Base-by-base conservation (phyloP, 495 filamentous ascomycete genomes). In the Saxophila tyrrhenica region DNA sequence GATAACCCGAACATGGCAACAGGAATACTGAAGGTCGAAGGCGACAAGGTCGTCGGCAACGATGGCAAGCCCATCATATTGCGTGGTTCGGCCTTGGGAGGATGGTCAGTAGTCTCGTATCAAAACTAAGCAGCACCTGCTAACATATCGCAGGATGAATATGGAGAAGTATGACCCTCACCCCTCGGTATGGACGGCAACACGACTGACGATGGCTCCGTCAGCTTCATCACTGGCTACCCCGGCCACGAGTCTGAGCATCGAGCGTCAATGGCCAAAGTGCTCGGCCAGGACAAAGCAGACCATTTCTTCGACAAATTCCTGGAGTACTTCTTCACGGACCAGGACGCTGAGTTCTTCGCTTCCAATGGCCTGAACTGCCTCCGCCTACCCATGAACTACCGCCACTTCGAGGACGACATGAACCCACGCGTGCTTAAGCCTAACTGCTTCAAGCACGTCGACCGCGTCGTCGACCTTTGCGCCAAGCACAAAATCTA, bases 381-480 rank as follows among this genome's bases (percentile, higher is more conserved):
- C 64, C 67, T 84, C 13, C 76, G 81, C 0, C 66, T 85, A 32
- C 79, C 81, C 2, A 78, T 85, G 63, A 85, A 84, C 60, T 77
- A 83, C 60, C 74, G 77, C 5, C 79, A 83, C 63, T 80, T 85
- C 45, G 73, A 80, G 52, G 81, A 85, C 61, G 78, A 82, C 60
- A 68, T 78, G 66, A 79, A 83, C 53, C 81, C 81, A 1, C 64
- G 72, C 0, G 76, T 79, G 1, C 60, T 80, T 51, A 82, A 83
- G 59, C 62, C 69, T 16, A 66, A 68, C 2, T 80, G 79, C 0
- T 83, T 84, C 63, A 73, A 75, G 39, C 73, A 76, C 44, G 56
- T 85, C 11, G 81, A 85, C 62, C 70, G 79, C 19, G 73, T 84
- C 16, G 66, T 84, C 47, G 68, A 80, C 15, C 60, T 77, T 38